These are phyloP conservation scores for Cercophora newfieldiana DNA, from an alignment of 495 filamentous ascomycete species.

Conservation along the genomic window DNA sequence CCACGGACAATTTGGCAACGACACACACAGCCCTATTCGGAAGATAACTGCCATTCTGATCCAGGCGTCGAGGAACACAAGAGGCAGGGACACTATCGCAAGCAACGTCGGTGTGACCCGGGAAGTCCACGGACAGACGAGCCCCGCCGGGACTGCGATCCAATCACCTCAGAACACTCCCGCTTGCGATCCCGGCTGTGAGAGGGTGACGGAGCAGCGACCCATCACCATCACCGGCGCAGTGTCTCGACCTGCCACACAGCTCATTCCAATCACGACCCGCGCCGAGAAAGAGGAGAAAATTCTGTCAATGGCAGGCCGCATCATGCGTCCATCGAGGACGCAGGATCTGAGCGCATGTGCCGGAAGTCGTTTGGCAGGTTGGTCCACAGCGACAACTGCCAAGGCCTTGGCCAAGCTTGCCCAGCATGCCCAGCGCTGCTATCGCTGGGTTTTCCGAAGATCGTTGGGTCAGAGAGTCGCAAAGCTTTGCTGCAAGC, in stretches of 20 bases:
- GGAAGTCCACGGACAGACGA: neutral
- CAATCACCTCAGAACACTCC: neutral
- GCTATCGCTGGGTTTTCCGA: neutral
- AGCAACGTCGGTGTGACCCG: neutral
- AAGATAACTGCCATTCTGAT: neutral
- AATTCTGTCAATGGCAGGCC: neutral
- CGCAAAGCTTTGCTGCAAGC: conserved; percentile 7
- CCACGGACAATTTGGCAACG: neutral
- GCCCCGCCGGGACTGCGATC: neutral
- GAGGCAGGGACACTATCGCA: neutral
- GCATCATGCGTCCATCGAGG: neutral
- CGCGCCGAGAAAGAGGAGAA: neutral
- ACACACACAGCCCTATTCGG: neutral
- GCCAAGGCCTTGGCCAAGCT: conserved; percentile 10
- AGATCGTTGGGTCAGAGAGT: conserved; percentile 4
- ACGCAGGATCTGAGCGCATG: neutral
- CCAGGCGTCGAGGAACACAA: neutral
- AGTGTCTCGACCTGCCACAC: neutral
- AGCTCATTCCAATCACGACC: neutral
- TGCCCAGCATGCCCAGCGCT: conserved; percentile 7
- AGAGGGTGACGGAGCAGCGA: neutral
- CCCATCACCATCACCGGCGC: neutral
- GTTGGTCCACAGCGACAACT: neutral
- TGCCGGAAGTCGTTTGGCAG: neutral
- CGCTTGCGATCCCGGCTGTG: neutral